Conservation (phyloP, 2,329 filamentous ascomycete genomes). For the Fulvia fulva region DNA sequence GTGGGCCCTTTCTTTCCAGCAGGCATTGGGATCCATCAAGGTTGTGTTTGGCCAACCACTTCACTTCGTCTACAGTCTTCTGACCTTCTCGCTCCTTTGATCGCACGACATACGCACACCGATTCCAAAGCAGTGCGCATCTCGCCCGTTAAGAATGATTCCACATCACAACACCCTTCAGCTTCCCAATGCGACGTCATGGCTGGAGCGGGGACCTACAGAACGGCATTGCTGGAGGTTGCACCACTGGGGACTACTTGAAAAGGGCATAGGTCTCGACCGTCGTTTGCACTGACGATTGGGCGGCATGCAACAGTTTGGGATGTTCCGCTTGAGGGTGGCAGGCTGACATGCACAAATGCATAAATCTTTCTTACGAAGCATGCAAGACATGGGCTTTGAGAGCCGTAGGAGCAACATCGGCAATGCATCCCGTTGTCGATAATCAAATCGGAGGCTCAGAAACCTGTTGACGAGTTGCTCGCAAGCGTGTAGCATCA, state of each 20-base stretch:
- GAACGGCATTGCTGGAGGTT: background rate
- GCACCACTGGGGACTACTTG: too few relatives aligned
- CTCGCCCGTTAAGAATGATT: background rate
- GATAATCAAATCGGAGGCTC: too few relatives aligned
- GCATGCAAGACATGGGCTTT: too few relatives aligned
- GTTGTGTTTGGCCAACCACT: background rate
- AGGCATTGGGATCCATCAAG: background rate
- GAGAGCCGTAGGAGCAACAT: too few relatives aligned
- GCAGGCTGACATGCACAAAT: too few relatives aligned
- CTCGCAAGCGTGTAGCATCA: too few relatives aligned
- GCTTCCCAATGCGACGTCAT: background rate
- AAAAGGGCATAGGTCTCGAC: background rate
- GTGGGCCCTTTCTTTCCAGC: background rate
- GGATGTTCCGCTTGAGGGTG: too few relatives aligned
- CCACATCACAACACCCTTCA: background rate
- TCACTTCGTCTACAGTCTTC: background rate
- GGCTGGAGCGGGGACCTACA: background rate
- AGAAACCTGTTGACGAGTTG: too few relatives aligned
- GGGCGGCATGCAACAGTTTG: too few relatives aligned
- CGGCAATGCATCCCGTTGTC: too few relatives aligned
- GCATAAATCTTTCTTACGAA: too few relatives aligned
- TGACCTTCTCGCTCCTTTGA: background rate
- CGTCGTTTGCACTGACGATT: background rate
- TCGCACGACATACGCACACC: background rate
- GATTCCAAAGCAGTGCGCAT: background rate